Percentiles rank a stretch among this genome's conserved stretches.
Conservation (phyloP, 306 rosid species). For the Gastrolobium bilobum region DNA sequence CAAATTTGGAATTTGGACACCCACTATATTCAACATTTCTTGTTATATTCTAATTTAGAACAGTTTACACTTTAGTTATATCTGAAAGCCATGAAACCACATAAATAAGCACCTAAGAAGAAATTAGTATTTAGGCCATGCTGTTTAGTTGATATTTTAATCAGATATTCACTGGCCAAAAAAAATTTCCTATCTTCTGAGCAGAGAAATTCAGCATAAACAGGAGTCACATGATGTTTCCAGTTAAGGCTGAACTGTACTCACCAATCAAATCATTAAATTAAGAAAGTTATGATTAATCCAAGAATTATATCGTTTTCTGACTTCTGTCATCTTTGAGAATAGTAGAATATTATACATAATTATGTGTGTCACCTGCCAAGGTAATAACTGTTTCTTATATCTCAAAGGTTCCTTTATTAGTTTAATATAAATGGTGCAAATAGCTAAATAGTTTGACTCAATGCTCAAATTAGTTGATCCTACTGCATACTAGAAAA, state of each 20-base stretch:
- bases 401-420: too few species aligned
- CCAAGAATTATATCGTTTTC: neutral
- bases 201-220: neutral
- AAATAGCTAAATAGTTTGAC: conserved; percentile 4
- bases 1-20: conserved; percentile 6
- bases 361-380: neutral
- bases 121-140: neutral
- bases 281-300: conserved; percentile 1
- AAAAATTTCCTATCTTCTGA: neutral
- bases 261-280: conserved; percentile 9
- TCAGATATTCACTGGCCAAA: neutral
- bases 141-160: neutral
- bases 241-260: conserved; percentile 40
- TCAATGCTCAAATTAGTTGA: neutral
- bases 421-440: neutral
- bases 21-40: neutral
- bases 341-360: neutral
- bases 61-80: neutral
- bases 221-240: conserved; percentile 33
- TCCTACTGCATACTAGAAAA: neutral
- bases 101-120: too few species aligned
- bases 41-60: neutral
- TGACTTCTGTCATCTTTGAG: neutral
- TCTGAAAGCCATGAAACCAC: neutral
- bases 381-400: too few species aligned